Base-by-base conservation (phyloP, 108 stramenopile species). In the Skeletonema costatum region DNA sequence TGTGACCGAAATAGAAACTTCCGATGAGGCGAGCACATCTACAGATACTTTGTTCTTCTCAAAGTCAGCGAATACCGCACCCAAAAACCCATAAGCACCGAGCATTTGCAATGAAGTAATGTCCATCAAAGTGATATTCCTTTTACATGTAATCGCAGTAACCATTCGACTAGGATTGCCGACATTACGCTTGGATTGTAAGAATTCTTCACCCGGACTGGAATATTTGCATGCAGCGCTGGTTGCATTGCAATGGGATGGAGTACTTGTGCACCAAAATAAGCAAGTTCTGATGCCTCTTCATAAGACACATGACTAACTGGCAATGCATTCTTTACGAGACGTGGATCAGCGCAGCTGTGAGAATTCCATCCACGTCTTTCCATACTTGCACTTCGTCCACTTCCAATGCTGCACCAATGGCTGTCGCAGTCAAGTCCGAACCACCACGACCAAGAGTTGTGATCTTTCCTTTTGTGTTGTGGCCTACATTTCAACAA, bases 371-470 rank as follows among this genome's bases (percentile, higher is more conserved):
- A 87, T 99, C 96, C 33, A 99, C 99, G 85, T 99, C 99, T 81
- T 98, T 99, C 99, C 99, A 99, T 14, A 98, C 96, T 86, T 99
- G 98, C 62, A 99, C 87, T 77, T 99, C 98, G 64, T 99, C 96
- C 17, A 95, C 67, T 7, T 73, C 58, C 10, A 76, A 69, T 6
- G 95, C 93, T 5, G 94, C 94, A 3, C 97, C 98, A 61, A 99
- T 85, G 6, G 94, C 93, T 0, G 98, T 97, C 1, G 98, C 98
- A 14, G 97, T 97, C 77, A 99, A 87, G 77, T 99, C 98, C 42
- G 87, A 88, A 29, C 98, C 98, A 32, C 98, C 98, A 36, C 98
- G 86, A 21, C 97, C 98, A 33, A 99, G 80, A 6, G 98, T 99
- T 9, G 98, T 99, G 64, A 99, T 98, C 30, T 82, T 86, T 30